Base-by-base conservation (phyloP, 768 basidiomycete genomes). In the Dentipellis fragilis region DNA sequence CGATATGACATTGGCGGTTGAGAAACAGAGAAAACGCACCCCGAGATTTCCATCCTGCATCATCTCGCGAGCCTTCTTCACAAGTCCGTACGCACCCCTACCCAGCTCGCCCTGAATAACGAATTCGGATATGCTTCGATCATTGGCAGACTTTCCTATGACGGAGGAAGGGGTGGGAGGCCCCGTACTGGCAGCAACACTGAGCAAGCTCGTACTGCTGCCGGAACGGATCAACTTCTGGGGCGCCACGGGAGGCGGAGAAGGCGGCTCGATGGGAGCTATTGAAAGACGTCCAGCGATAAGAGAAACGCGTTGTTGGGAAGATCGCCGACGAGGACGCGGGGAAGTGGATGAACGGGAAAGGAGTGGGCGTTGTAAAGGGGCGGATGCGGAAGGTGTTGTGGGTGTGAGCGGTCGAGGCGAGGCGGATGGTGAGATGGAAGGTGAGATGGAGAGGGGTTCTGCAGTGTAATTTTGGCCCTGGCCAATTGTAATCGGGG, bases 21-120 rank as follows among this genome's bases (percentile, higher is more conserved):
- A 62, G 46, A 42, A 40, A 42, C 52, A 50, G 62, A 58, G 42
- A 51, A 51, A 55, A 47, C 91, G 79, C 70, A 94, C 93, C 63
- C 95, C 95, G n/a, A 86, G 72, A 40, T 81, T 76, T 5, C 89
- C 90, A 67, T 90, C 85, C 8, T 75, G 64, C 38, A 75, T 78
- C 61, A 85, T 85, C 65, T 93, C 89, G 59, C 89, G 78, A 1
- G 84, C 95, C 54, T 90, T 79, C 69, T 95, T 93, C 39, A 99
- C 95, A 45, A 97, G 75, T 2, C 95, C 95, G 68, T 97, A 97
- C 10, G 95, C 95, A 10, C 94, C 95, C 55, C 91, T 80, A 12
- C 95, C 95, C 22, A 94, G 89, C 65, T 95, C 93, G 47, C 80
- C 79, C 62, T 93, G 83, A 54, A 96, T 85, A 19, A 85, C 78